A percentile compares a stretch with the other conserved stretches of the same genome.
Evolutionary conservation across 2,329 filamentous ascomycete genomes (phyloP).

Genomic region (Monosporascus ibericus): DNA sequence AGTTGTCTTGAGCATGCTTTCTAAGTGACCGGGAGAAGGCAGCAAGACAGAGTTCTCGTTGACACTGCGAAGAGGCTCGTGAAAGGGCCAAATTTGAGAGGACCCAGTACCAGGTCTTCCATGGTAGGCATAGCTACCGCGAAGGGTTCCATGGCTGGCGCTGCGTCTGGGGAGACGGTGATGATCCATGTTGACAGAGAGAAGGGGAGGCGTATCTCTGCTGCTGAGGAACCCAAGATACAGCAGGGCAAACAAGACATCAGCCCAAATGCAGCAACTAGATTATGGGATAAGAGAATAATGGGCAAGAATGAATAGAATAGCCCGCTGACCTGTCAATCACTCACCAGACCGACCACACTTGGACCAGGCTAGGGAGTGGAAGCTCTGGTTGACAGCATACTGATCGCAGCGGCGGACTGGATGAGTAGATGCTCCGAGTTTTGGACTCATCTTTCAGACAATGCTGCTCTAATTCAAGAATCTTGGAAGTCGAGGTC

Average conservation of each 20-base stretch:
- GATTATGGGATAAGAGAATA: not conserved
- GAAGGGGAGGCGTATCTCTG: not conserved
- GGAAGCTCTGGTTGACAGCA: not conserved
- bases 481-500: too few species aligned
- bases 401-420: not conserved
- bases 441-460: too few species aligned
- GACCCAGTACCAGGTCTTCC: conserved; percentile 11
- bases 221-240: not conserved
- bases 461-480: too few species aligned
- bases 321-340: not conserved
- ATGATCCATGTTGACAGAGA: conserved; percentile 15
- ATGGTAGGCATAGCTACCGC: conserved; percentile 20
- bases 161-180: conserved; percentile 24
- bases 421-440: not conserved
- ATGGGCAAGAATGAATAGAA: not conserved
- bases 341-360: not conserved
- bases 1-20: conserved; percentile 60
- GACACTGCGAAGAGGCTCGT: conserved; percentile 37
- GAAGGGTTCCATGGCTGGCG: conserved; percentile 26
- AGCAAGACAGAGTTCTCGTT: conserved; percentile 37
- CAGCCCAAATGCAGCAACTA: not conserved
- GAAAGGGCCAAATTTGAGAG: conserved; percentile 21
- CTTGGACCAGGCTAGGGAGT: not conserved
- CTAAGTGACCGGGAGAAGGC: conserved; percentile 47
- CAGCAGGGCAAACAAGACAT: not conserved